A percentile compares a stretch with the other conserved stretches of the same genome.
Evolutionary conservation across 164 flowering plant genomes (phyloP).

Genomic region (Magnolia officinalis): DNA sequence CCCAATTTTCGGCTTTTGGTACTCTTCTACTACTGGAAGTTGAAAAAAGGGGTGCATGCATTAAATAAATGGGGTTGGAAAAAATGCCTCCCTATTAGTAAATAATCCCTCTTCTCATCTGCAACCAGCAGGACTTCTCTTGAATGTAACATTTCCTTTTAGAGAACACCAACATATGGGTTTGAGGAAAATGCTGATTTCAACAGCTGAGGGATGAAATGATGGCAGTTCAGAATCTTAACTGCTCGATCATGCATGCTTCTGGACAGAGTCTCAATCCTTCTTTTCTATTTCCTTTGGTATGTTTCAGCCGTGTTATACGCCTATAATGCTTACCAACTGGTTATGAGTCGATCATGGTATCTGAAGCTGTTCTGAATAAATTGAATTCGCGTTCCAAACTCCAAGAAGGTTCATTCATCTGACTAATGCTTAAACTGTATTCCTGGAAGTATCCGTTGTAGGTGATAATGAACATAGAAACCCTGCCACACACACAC

Average conservation of each 20-base stretch:
- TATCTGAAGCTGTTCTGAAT: slow-evolving; percentile 25
- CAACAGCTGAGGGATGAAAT: not conserved
- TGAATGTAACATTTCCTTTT: not conserved
- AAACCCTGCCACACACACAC: slow-evolving; percentile 44
- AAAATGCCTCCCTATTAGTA: too few relatives aligned
- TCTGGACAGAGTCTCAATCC: not conserved
- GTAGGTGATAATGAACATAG: slow-evolving; percentile 50
- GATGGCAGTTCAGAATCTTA: not conserved
- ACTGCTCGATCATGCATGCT: not conserved
- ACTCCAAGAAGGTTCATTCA: slow-evolving; percentile 57
- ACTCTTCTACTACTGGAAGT: too few relatives aligned
- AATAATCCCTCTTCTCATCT: too few relatives aligned
- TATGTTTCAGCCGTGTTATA: not conserved
- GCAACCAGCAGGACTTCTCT: too few relatives aligned
- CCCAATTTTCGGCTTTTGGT: too few relatives aligned
- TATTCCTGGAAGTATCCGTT: slow-evolving; percentile 77
- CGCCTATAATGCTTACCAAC: too few relatives aligned
- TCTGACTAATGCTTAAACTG: slow-evolving; percentile 42
- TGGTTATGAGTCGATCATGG: not conserved
- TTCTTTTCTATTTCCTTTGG: not conserved
- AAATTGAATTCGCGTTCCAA: slow-evolving; percentile 74
- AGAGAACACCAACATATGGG: not conserved
- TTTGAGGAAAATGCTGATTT: not conserved
- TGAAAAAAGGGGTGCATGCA: too few relatives aligned
- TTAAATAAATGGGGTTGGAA: too few relatives aligned